phyloP scores from a whole-genome alignment of 2,329 filamentous ascomycete genomes.

The Thelonectria olida region DNA sequence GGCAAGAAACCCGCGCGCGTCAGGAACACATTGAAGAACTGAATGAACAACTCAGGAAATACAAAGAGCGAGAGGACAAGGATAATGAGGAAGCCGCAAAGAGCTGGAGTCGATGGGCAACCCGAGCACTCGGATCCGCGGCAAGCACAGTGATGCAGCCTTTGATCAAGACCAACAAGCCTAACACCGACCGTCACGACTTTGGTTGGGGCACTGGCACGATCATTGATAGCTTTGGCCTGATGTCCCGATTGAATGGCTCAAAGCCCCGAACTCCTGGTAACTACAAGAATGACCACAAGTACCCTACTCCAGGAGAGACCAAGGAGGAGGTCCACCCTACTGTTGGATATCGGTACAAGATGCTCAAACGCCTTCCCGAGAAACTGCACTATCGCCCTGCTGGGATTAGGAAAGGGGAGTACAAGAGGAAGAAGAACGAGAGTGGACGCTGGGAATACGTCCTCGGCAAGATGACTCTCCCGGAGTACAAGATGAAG shows the following conservation, averaged over 20 bases:
- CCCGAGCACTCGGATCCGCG: conserved; percentile 18
- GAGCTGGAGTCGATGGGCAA: conserved; percentile 22
- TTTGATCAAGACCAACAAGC: conserved; percentile 13
- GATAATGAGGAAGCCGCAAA: conserved; percentile 9
- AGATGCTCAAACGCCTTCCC: neutral
- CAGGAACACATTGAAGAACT: conserved; percentile 32
- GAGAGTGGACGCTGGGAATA: neutral
- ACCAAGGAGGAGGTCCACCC: conserved; percentile 37
- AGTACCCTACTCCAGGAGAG: conserved; percentile 1
- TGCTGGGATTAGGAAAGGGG: neutral
- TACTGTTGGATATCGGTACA: conserved; percentile 33
- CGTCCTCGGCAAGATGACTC: neutral
- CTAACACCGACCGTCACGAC: conserved; percentile 26
- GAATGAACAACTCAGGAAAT: conserved; percentile 24
- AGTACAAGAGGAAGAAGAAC: neutral
- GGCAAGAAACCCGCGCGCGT: conserved; percentile 20
- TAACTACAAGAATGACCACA: conserved; percentile 23
- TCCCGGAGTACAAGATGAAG: neutral
- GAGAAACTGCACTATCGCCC: neutral
- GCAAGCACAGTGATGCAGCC: conserved; percentile 9
- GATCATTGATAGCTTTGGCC: conserved; percentile 36
- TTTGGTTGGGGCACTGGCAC: conserved; percentile 37
- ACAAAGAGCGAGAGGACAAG: neutral
- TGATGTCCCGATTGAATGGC: conserved; percentile 25
- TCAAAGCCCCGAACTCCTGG: conserved; percentile 28